These are phyloP conservation scores for Marasmius tenuissimus DNA, from an alignment of 1,284 basidiomycete genomes.

Conservation along the genomic window DNA sequence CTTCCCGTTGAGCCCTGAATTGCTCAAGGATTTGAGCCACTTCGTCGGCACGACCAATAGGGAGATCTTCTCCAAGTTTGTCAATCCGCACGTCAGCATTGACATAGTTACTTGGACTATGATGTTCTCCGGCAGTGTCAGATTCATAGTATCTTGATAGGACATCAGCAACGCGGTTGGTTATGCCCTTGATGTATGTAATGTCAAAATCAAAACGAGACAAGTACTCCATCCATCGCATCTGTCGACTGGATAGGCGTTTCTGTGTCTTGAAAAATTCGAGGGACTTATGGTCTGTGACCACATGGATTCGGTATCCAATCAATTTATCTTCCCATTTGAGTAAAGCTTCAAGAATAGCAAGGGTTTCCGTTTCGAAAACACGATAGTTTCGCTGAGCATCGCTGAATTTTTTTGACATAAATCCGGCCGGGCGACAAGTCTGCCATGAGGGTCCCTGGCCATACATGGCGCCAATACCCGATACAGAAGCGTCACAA, in stretches of 20 bases:
- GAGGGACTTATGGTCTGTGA: conserved; percentile 37
- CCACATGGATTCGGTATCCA: conserved; percentile 27
- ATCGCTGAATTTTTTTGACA: conserved; percentile 37
- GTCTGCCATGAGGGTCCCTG: conserved; percentile 36
- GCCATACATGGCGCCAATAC: conserved; percentile 36
- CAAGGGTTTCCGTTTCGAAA: conserved; percentile 36
- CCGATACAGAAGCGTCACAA: conserved; percentile 36
- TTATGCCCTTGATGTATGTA: conserved; percentile 28
- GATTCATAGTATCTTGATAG: conserved; percentile 31
- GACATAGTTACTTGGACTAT: conserved; percentile 23
- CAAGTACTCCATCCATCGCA: conserved; percentile 35
- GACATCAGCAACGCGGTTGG: conserved; percentile 32
- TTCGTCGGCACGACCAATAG: conserved; percentile 8
- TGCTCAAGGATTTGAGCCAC: background rate
- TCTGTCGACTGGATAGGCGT: conserved; percentile 20
- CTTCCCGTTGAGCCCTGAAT: background rate
- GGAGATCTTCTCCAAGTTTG: conserved; percentile 24
- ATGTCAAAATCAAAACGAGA: conserved; percentile 30
- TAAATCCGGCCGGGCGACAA: conserved; percentile 35
- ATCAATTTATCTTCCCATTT: conserved; percentile 38
- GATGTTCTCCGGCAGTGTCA: conserved; percentile 19
- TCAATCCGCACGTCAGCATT: conserved; percentile 26
- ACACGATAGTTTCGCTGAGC: conserved; percentile 37
- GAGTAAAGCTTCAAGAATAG: conserved; percentile 32
- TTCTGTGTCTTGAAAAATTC: conserved; percentile 30